Conservation (phyloP, 129 eudicot species). For the Escallonia herrerae region DNA sequence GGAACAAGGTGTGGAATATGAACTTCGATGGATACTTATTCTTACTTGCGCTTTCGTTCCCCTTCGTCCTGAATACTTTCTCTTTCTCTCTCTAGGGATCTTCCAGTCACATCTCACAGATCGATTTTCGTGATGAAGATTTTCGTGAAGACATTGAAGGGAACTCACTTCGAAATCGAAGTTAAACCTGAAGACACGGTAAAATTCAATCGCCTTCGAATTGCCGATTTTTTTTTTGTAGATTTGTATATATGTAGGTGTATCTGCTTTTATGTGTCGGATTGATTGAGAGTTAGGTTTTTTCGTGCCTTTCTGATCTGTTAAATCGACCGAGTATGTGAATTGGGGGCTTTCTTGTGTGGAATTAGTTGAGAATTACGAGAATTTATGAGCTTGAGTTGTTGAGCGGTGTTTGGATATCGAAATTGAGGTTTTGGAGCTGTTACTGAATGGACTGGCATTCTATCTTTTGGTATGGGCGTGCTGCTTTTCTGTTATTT, state of each 20-base stretch:
- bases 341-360: not conserved
- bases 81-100: not conserved
- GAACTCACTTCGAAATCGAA: conserved; percentile 35
- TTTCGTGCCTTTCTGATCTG: not conserved
- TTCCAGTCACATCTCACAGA: not conserved
- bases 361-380: not conserved
- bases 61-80: not conserved
- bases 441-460: not conserved
- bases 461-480: no score
- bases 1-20: not conserved
- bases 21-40: not conserved
- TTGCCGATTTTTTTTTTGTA: not conserved
- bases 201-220: not conserved
- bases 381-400: not conserved
- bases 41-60: not conserved
- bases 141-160: conserved; percentile 40
- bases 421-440: not conserved
- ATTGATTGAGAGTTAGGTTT: not conserved
- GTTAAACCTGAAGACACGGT: conserved; percentile 39
- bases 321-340: not conserved
- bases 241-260: not conserved
- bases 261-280: not conserved
- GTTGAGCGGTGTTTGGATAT: not conserved
- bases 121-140: conserved; percentile 29
- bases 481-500: no score